Evolutionary conservation across 495 filamentous ascomycete genomes (phyloP).

Genomic region (Chaetomium cochliodes): DNA sequence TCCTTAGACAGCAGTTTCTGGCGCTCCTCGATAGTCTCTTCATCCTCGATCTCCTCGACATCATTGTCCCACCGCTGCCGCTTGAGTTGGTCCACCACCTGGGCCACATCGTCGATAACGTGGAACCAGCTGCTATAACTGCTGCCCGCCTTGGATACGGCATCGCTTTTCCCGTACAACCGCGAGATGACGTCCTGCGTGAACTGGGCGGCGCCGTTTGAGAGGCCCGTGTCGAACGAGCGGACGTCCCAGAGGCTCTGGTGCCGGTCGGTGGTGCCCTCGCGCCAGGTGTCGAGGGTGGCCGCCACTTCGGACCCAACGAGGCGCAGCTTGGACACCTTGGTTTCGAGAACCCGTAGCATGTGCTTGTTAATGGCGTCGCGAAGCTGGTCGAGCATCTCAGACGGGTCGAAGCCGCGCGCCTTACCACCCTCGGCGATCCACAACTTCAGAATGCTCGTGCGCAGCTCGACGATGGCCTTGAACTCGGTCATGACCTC

Average conservation of each 20-base stretch:
- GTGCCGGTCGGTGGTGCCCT: conserved; percentile 46
- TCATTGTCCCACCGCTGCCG: conserved; percentile 74
- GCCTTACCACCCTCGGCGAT: conserved; percentile 55
- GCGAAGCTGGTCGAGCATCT: conserved; percentile 67
- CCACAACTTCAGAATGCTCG: conserved; percentile 71
- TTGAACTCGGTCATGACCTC: conserved; percentile 59
- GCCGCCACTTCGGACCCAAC: conserved; percentile 59
- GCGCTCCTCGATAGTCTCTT: conserved; percentile 65
- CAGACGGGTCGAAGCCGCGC: conserved; percentile 56
- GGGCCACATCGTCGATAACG: conserved; percentile 58
- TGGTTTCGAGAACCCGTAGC: conserved; percentile 54
- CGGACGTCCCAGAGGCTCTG: conserved; percentile 62
- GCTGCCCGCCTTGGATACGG: conserved; percentile 57
- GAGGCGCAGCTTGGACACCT: conserved; percentile 56
- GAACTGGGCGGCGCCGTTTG: conserved; percentile 45
- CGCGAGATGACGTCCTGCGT: conserved; percentile 47
- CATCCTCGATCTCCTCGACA: conserved; percentile 71
- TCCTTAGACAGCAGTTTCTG: conserved; percentile 65
- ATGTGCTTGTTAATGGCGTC: conserved; percentile 65
- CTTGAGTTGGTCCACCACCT: conserved; percentile 63
- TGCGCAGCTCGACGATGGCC: conserved; percentile 65
- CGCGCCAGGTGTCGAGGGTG: conserved; percentile 53
- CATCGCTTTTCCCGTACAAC: conserved; percentile 63
- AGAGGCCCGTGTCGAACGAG: conserved; percentile 46
- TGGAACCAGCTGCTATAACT: conserved; percentile 67